Conservation (phyloP, 2,329 filamentous ascomycete genomes). For the Coccinonectria pachysandricola region DNA sequence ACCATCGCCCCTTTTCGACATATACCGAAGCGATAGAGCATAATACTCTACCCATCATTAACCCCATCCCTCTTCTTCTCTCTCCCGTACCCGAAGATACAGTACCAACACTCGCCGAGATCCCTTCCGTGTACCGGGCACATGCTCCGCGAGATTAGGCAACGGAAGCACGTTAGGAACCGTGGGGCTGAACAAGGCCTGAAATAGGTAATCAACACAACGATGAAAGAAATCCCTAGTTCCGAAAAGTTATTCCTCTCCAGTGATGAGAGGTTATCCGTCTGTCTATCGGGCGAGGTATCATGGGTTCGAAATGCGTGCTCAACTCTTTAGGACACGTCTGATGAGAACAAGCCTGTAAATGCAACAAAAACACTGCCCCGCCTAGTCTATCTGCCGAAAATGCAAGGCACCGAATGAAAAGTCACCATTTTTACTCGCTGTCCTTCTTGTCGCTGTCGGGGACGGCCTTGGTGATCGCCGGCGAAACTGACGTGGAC, state of each 20-base stretch:
- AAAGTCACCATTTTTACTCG: constrained; percentile 27
- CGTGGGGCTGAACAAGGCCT: constrained; percentile 14
- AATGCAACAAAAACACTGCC: constrained; percentile 36
- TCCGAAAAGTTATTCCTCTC: constrained; percentile 21
- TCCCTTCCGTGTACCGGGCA: no score
- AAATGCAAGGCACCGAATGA: constrained; percentile 35
- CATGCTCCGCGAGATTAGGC: constrained; percentile 20
- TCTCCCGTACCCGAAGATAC: constrained; percentile 8
- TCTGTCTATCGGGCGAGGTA: constrained; percentile 40
- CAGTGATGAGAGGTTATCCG: constrained; percentile 24
- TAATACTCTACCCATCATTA: constrained; percentile 8
- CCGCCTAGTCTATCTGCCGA: constrained; percentile 41
- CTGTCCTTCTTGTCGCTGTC: constrained; percentile 45
- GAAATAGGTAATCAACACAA: constrained; percentile 20
- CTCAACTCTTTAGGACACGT: constrained; percentile 38
- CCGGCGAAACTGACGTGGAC: constrained; percentile 56
- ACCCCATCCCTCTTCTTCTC: constrained; percentile 8
- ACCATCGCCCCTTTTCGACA: constrained; percentile 2
- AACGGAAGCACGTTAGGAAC: constrained; percentile 18
- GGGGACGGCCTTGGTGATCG: constrained; percentile 51
- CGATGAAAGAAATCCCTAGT: constrained; percentile 21
- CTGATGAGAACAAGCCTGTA: constrained; percentile 37
- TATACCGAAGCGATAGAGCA: constrained; percentile 5
- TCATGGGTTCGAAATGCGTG: constrained; percentile 35
- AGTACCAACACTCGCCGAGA: no score